These are phyloP conservation scores for Ambrosiella xylebori DNA, from an alignment of 2,329 filamentous ascomycete genomes.

Conservation along the genomic window DNA sequence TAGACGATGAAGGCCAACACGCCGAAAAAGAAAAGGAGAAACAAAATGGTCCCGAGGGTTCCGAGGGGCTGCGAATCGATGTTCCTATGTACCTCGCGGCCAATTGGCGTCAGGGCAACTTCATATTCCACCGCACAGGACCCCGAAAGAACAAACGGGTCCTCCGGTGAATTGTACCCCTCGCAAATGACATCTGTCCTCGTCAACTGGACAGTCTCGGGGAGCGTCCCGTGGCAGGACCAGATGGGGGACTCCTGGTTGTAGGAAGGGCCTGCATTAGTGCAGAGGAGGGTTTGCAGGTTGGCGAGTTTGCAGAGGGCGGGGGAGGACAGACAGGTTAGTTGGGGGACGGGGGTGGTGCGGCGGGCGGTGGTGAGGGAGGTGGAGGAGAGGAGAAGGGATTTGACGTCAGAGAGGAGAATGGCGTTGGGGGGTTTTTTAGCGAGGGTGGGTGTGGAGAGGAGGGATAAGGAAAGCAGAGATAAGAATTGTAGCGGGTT, in stretches of 20 bases:
- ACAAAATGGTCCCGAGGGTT: constrained; percentile 28
- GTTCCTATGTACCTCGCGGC: constrained; percentile 52
- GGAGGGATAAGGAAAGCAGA: not conserved
- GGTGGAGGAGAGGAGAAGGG: constrained; percentile 55
- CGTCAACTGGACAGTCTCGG: constrained; percentile 51
- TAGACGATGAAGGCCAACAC: constrained; percentile 46
- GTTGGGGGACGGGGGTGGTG: constrained; percentile 57
- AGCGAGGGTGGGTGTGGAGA: not conserved
- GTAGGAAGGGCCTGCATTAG: constrained; percentile 69
- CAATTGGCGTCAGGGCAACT: constrained; percentile 57
- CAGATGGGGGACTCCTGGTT: constrained; percentile 69
- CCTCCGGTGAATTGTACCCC: constrained; percentile 59
- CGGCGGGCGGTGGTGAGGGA: constrained; percentile 59
- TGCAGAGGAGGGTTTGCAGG: constrained; percentile 59
- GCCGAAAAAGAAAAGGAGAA: constrained; percentile 43
- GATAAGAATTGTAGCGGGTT: not conserved
- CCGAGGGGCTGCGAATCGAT: constrained; percentile 20
- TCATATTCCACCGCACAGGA: constrained; percentile 88
- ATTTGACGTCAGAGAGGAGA: constrained; percentile 46
- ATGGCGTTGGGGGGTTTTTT: constrained; percentile 27
- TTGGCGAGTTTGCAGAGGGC: constrained; percentile 51
- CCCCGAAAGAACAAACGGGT: constrained; percentile 75
- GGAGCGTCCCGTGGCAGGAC: constrained; percentile 56
- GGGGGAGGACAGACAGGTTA: constrained; percentile 55
- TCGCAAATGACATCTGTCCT: constrained; percentile 85